Evolutionary conservation across 108 stramenopile species (phyloP), one percentile per base, ranked within the genome.

Genomic region (Skeletonema potamos): DNA sequence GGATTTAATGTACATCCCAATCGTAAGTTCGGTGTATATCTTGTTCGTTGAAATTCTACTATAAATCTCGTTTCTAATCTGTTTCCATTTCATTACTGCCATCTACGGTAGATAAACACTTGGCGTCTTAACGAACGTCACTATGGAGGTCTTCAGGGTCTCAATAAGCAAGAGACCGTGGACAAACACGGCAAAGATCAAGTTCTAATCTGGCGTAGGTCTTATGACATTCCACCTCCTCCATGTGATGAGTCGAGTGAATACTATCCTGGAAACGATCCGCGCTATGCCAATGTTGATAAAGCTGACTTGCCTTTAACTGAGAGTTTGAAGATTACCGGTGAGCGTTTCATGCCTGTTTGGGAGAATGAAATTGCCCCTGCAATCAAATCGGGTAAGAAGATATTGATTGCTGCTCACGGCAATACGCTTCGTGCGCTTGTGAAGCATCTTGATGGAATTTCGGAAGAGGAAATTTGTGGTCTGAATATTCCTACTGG

Each of bases 361-460:
- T 99, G 98, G 98, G 87, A 99, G 27, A 65, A 86, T 20, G 74
- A 84, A 41, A 83, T 98, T 72, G 90, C 77, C 17, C 98, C 97
- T 6, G 86, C 79, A 46, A 95, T 99, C 84, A 91, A 90, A 69
- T 63, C 78, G 12, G 98, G 98, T 29, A 98, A 99, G 82, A 92
- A 83, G 51, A 79, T 99, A 12, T 73, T 99, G 22, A 97, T 99
- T 83, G 98, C 96, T 24, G 98, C 98, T 7, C 99, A 99, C 73
- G 99, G 98, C 36, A 99, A 99, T 80, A 96, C 96, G 12, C 84
- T 99, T n/a, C 95, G 99, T 11, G 98, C 98, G 4, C 86, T 99
- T 20, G 97, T 99, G 41, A 97, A 98, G 85, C 92, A 97, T 81
- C 87, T 99, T 75, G 99, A 99, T 74, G 84, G 73, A 61, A 99